Base-by-base conservation (phyloP, 2,329 filamentous ascomycete species). In the Mycocentrospora acerina region DNA sequence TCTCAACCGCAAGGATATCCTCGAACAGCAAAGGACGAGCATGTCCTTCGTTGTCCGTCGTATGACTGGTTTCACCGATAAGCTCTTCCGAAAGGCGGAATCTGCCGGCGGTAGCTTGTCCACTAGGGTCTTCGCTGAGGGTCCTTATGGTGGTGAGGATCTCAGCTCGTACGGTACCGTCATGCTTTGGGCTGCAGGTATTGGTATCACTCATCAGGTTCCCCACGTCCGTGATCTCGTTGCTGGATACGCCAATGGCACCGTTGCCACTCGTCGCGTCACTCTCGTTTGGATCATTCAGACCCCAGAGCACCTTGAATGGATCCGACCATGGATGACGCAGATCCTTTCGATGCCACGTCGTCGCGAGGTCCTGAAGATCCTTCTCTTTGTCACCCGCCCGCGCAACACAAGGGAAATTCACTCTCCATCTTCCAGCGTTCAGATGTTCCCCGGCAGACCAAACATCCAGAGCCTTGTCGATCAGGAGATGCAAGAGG, bases 161-260 rank as follows among this genome's bases (percentile, higher is more conserved):
- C 83, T 97, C 49, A 84, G 90, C 67, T 96, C 90, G 7, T 97
- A 96, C 68, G 91, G 93, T 26, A 93, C 94, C 29, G 83, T 85
- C 29, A 80, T 98, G 48, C 83, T 98, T 40, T 90, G 96, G 62
- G 90, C 91, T 10, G 90, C 90, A 40, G 88, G 91, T 40, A 90
- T 93, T 4, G 93, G 93, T 46, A 97, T 98, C 69, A 95, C 91
- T 1, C 91, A 97, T 66, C 90, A 95, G 64, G 81, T 97, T 19
- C 88, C 90, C 24, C 95, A 94, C 66, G 79, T 96, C 7, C 84
- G 83, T 38, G 85, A 93, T 42, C 68, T 76, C 13, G 71, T 76
- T 28, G 66, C 66, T 32, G 69, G 73, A 67, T 59, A 80, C 74
- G 74, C 75, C 73, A 70, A 88, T 80, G 85, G 53, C 42, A 90